Evolutionary conservation across 441 rosid species (phyloP), one percentile per base, ranked within the genome.

Genomic region (Lepidium campestre): DNA sequence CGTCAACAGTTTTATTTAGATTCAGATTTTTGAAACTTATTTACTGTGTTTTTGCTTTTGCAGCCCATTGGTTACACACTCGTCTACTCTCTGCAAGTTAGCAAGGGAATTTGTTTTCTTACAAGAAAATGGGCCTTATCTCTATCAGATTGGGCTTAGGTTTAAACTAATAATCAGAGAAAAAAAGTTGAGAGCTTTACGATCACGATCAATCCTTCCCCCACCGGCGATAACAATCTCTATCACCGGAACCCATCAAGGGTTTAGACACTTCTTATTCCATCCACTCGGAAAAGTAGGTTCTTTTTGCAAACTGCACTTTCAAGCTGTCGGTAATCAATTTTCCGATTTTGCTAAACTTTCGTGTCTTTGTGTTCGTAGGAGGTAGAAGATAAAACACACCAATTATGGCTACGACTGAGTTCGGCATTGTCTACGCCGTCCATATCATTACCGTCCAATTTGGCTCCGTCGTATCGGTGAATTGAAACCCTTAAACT

Each of bases 11-110:
- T 8, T 40, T 7, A 23, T 4, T 17, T 23, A 17, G 57, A 17
- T 15, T 45, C 31, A 13, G 1, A 17, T 23, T 22, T 17, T 44
- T 17, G 20, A 46, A 31, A 50, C 57, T 50, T 3, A 15, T 25
- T 46, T n/a, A 18, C 10, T 58, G 15, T 48, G 23, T 54, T 57
- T 49, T 64, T 76, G 61, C 10, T 70, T 44, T 20, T 84, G 77
- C 88, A 93, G 97, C 76, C 98, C 96, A 72, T 34, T 93, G 61
- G 84, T 90, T 66, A 83, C 92, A 71, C 92, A n/a, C n/a, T 93
- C 25, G 83, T 82, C 78, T 93, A 83, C 71, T 96, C 97, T 72
- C 81, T 93, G 96, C 88, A 79, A 90, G 98, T 84, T n/a, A n/a
- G n/a, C n/a, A n/a, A n/a, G n/a, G n/a, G 27, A 23, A 3, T 23